phyloP scores from a whole-genome alignment of 768 basidiomycete genomes.

The Mycena amicta region DNA sequence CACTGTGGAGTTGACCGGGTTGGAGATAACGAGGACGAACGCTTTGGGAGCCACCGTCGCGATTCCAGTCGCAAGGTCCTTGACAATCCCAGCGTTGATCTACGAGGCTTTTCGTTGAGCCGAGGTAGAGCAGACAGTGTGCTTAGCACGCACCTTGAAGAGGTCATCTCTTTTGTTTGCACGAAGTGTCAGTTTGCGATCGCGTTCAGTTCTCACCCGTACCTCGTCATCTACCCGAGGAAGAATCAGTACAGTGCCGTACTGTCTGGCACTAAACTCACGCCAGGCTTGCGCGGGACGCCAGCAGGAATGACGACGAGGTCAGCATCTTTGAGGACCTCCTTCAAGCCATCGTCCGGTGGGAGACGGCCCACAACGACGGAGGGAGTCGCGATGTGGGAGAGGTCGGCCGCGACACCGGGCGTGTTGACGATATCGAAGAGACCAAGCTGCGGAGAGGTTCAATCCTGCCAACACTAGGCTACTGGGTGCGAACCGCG shows the following conservation, averaged over 20 bases:
- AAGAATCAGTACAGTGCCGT: too few species aligned
- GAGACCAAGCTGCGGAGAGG: slow-evolving; percentile 64
- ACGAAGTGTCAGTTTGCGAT: slow-evolving; percentile 1
- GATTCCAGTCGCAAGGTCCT: slow-evolving; percentile 88
- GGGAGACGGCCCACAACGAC: slow-evolving; percentile 83
- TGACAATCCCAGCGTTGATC: slow-evolving; percentile 98
- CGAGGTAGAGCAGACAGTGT: slow-evolving; percentile 4
- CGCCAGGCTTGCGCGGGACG: slow-evolving; percentile 92
- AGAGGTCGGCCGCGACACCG: slow-evolving; percentile 93
- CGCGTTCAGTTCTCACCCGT: slow-evolving; percentile 21
- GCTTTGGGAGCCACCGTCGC: slow-evolving; percentile 86
- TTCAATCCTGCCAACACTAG: slow-evolving; percentile 1
- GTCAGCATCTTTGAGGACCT: slow-evolving; percentile 82
- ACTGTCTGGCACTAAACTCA: too few species aligned
- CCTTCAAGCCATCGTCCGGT: slow-evolving; percentile 79
- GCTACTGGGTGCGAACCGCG: slow-evolving; percentile 47
- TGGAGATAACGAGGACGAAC: slow-evolving; percentile 94
- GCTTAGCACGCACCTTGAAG: slow-evolving; percentile 88
- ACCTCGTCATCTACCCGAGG: slow-evolving; percentile 54
- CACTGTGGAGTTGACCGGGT: slow-evolving; percentile 99
- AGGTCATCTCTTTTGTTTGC: slow-evolving; percentile 74
- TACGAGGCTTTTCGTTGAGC: slow-evolving; percentile 30
- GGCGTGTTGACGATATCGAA: slow-evolving; percentile 99
- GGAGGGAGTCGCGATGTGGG: slow-evolving; percentile 89
- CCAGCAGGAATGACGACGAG: slow-evolving; percentile 96